Evolutionary conservation across 139 green algal genomes (phyloP).

Genomic region (Chlorella sp.): DNA sequence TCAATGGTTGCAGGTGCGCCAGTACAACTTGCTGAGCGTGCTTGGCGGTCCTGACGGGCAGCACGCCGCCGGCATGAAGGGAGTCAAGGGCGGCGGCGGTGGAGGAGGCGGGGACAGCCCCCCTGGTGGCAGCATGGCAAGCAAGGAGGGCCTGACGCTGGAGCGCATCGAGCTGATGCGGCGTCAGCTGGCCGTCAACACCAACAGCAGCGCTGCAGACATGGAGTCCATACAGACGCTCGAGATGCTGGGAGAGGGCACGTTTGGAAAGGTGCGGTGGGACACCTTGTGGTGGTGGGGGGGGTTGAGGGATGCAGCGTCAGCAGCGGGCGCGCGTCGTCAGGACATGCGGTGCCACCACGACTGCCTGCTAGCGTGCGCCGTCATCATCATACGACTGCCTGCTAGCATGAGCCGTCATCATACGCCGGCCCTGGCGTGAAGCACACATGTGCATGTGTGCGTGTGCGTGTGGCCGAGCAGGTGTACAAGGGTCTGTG

Average conservation of each 20-base stretch:
- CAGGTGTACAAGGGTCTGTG: slow-evolving; percentile 27
- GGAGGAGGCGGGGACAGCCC: not conserved
- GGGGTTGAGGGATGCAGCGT: no score
- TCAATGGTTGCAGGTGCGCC: slow-evolving; percentile 1
- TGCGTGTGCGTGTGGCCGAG: no score
- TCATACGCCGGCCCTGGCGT: no score
- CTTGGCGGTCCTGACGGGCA: slow-evolving; percentile 4
- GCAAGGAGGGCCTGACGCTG: slow-evolving; percentile 16
- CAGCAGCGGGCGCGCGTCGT: no score
- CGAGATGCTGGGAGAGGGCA: slow-evolving; percentile 28
- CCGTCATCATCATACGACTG: no score
- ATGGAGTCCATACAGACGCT: slow-evolving; percentile 15
- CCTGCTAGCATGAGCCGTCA: no score
- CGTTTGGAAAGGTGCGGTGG: slow-evolving; percentile 12
- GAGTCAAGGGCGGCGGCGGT: no score
- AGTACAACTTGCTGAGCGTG: slow-evolving; percentile 34
- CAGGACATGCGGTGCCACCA: no score
- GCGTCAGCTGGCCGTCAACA: slow-evolving; percentile 25
- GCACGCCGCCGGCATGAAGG: not conserved
- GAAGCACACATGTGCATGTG: no score
- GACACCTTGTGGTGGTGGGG: no score
- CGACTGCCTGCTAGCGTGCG: no score
- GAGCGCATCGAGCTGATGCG: slow-evolving; percentile 26
- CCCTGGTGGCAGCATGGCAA: not conserved
- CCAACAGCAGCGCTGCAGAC: slow-evolving; percentile 12